Percentiles rank a stretch among this genome's conserved stretches.
These are phyloP conservation scores for Sporobolomyces roseus DNA, from an alignment of 768 basidiomycete genomes.

Conservation along the genomic window DNA sequence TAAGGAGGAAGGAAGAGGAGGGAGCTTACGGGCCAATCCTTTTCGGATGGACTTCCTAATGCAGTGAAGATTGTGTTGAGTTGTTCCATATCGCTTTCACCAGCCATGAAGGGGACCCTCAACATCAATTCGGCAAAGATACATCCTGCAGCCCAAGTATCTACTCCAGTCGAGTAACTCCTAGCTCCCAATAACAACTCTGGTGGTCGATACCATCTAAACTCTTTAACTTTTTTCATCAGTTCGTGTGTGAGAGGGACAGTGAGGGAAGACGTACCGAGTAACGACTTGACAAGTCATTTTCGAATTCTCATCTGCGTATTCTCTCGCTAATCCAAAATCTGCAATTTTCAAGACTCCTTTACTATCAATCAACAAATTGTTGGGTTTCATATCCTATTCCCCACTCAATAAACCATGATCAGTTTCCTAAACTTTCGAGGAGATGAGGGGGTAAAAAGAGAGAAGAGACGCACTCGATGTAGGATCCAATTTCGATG, in stretches of 20 bases:
- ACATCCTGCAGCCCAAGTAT: constrained; percentile 96
- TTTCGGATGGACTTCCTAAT: constrained; percentile 90
- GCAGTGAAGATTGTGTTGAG: constrained; percentile 90
- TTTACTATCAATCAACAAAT: constrained; percentile 83
- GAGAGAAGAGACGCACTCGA: constrained; percentile 56
- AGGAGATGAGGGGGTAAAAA: no score
- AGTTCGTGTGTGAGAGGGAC: no score
- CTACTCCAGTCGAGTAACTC: constrained; percentile 85
- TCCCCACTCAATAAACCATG: background rate
- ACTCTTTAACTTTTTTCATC: no score
- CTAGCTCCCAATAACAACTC: constrained; percentile 87
- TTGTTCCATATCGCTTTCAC: constrained; percentile 95
- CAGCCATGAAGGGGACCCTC: constrained; percentile 88
- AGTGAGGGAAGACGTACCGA: constrained; percentile 54
- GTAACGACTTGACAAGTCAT: constrained; percentile 99
- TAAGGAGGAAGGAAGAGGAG: background rate
- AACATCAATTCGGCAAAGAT: constrained; percentile 98
- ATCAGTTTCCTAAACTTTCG: background rate
- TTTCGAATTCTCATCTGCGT: constrained; percentile 86
- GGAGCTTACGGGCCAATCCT: constrained; percentile 83
- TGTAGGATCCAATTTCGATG: constrained; percentile 91
- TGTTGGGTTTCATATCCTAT: constrained; percentile 98
- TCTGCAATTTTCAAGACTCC: constrained; percentile 96
- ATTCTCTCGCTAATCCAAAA: constrained; percentile 96
- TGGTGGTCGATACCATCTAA: constrained; percentile 98